Conservation (phyloP, 2,329 filamentous ascomycete genomes). For the Claviceps sp. region DNA sequence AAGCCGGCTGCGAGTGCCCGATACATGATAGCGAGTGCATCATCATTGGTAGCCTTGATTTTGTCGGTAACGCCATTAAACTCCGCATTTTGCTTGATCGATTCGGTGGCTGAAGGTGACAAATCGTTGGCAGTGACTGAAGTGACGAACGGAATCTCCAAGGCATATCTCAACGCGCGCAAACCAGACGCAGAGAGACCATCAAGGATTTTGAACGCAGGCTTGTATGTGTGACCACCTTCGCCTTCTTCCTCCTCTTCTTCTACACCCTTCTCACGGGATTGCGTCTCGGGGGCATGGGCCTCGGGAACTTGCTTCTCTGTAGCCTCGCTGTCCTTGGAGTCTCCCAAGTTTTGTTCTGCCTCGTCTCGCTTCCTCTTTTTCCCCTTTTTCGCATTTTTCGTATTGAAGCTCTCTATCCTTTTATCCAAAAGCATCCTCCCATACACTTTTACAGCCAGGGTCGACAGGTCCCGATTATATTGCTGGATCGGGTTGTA, state of each 20-base stretch:
- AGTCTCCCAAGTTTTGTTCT: constrained; percentile 6
- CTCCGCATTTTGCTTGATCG: constrained; percentile 71
- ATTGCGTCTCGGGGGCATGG: constrained; percentile 2
- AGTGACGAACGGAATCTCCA: constrained; percentile 77
- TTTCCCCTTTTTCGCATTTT: constrained; percentile 28
- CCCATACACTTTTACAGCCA: constrained; percentile 82
- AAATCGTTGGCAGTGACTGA: constrained; percentile 84
- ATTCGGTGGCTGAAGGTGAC: constrained; percentile 59
- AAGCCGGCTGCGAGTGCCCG: constrained; percentile 44
- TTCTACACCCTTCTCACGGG: constrained; percentile 1
- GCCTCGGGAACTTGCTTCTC: not conserved
- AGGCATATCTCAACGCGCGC: constrained; percentile 78
- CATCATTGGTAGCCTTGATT: constrained; percentile 61
- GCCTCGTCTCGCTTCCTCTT: constrained; percentile 33
- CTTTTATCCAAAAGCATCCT: constrained; percentile 44
- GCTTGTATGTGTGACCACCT: constrained; percentile 19
- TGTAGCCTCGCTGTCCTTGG: not conserved
- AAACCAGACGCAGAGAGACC: constrained; percentile 89
- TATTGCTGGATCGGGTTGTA: constrained; percentile 99
- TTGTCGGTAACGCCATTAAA: constrained; percentile 65
- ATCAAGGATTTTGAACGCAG: constrained; percentile 73
- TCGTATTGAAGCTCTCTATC: constrained; percentile 20
- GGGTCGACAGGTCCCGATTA: constrained; percentile 86
- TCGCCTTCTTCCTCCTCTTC: constrained; percentile 5
- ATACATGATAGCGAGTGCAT: constrained; percentile 91